Base-by-base conservation (phyloP, 1,284 basidiomycete genomes). In the Termitomyces sp. region DNA sequence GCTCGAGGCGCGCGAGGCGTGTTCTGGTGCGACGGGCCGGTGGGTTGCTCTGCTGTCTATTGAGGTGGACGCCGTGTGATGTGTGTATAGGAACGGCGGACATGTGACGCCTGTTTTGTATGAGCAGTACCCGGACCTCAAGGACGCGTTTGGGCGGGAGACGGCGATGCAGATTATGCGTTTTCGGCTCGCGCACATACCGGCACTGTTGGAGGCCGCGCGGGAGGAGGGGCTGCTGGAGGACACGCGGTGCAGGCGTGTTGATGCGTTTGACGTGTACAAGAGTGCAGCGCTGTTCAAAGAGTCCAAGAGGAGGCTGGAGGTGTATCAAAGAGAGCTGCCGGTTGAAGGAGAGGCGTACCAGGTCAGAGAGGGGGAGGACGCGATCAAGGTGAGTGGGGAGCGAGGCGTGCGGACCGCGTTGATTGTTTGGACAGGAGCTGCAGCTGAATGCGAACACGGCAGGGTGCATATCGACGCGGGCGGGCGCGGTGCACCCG, bases 1-100 rank as follows among this genome's bases (percentile, higher is more conserved):
- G 77, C 73, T 89, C 12, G 86, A 89, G 55, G 87, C 86, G 5
- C 72, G 86, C 56, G 83, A 83, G 7, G 73, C 75, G 0, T 88
- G 87, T 61, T 85, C 83, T 0, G 87, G 86, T 5, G 87, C 86
- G 12, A 87, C 85, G 0, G 86, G 78, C 41, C 76, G 85, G 85
- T 84, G 51, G 39, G 72, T 66, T 46, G 5, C 13, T 5, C 5
- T 34, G 3, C 12, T 46, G n/a, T 21, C 46, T 31, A 30, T 8
- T 5, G n/a, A 13, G n/a, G n/a, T n/a, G n/a, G n/a, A n/a, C n/a
- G n/a, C n/a, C n/a, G n/a, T n/a, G n/a, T n/a, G 15, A 38, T 9
- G 13, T 33, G n/a, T 12, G 21, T 33, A n/a, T 50, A 86, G 86
- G 58, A 89, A 89, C 58, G 86, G 87, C 1, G 86, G 86, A 0